phyloP scores from a whole-genome alignment of 2,329 filamentous ascomycete genomes.

The Calonectria hongkongensis region DNA sequence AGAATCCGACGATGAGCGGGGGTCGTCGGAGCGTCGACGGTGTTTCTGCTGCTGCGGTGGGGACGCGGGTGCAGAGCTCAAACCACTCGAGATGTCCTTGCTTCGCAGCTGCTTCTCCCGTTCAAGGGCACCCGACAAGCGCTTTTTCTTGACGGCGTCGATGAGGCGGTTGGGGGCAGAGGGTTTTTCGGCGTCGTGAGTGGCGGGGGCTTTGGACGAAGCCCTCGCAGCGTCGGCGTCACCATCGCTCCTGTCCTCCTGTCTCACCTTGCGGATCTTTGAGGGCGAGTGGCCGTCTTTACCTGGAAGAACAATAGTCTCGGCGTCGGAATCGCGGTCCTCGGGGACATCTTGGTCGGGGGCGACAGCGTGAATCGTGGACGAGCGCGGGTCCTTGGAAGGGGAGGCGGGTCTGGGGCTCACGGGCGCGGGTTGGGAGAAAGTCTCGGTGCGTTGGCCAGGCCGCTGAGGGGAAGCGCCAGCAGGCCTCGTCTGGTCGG shows the following conservation, averaged over 20 bases:
- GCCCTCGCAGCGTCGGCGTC: slow-evolving; percentile 65
- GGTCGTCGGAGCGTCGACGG: slow-evolving; percentile 61
- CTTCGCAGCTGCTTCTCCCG: slow-evolving; percentile 63
- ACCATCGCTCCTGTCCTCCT: slow-evolving; percentile 77
- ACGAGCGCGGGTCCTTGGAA: slow-evolving; percentile 54
- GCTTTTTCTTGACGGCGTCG: slow-evolving; percentile 70
- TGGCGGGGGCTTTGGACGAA: slow-evolving; percentile 57
- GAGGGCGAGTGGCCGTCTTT: slow-evolving; percentile 79
- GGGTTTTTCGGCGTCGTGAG: slow-evolving; percentile 60
- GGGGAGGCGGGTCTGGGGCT: slow-evolving; percentile 50
- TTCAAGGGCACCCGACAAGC: slow-evolving; percentile 61
- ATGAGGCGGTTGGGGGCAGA: slow-evolving; percentile 59
- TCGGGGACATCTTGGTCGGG: slow-evolving; percentile 62
- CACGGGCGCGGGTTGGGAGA: slow-evolving; percentile 52
- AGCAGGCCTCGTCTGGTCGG: slow-evolving; percentile 76
- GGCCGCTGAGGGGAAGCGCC: slow-evolving; percentile 71
- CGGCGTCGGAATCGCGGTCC: slow-evolving; percentile 81
- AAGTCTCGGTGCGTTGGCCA: slow-evolving; percentile 48
- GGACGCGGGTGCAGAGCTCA: slow-evolving; percentile 76
- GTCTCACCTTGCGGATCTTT: slow-evolving; percentile 78
- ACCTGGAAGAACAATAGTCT: slow-evolving; percentile 81
- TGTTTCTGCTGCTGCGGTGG: slow-evolving; percentile 64
- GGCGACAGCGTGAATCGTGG: slow-evolving; percentile 56
- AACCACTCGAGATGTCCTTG: slow-evolving; percentile 73
- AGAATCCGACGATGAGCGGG: slow-evolving; percentile 73